Evolutionary conservation across 225 moss, liverwort and hornwort species (phyloP), one percentile per base, ranked within the genome.

Genomic region (Sphagnum tenellum): DNA sequence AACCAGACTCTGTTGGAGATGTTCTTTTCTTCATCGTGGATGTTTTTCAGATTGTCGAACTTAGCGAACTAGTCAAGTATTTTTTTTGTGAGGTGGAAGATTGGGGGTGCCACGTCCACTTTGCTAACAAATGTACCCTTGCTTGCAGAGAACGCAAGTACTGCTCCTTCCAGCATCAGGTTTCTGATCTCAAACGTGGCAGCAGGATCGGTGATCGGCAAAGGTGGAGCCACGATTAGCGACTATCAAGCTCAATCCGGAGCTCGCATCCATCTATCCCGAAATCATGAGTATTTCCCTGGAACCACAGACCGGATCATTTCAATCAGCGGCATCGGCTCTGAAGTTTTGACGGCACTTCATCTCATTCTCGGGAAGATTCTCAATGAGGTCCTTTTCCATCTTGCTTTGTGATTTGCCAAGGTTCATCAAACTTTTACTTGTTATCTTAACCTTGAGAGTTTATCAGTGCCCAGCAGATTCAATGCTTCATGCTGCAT

Each of bases 161-260:
- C 66, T 57, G 62, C 66, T 55, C 65, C 67, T 11, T 73, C 82
- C 68, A 82, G 82, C 71, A 66, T 82, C 62, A 73, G 82, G 69
- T 82, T 82, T 69, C 79, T 82, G 54, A 76, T 82, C 67, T 79
- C 82, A 61, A 82, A 82, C 62, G 75, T 76, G 59, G 82, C 76
- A 62, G 82, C 82, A 13, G 82, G 82, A 61, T 82, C 79, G 55
- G 82, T 82, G 48, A 82, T 82, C 63, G 82, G 82, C 56, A 82
- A 82, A 73, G 82, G 82, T 65, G 82, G 82, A 3, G 78, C 76
- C 14, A 82, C 82, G 4, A 82, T 82, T 49, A 78, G 79, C 64
- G 82, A 82, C 47, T 82, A 78, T 55, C 82, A 82, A 68, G 70
- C 72, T 8, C 78, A 76, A 66, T 78, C 82, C 9, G 76, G 76